A percentile compares a stretch with the other conserved stretches of the same genome.
phyloP scores from a whole-genome alignment of 2,329 filamentous ascomycete species.

The Madurella fahalii region DNA sequence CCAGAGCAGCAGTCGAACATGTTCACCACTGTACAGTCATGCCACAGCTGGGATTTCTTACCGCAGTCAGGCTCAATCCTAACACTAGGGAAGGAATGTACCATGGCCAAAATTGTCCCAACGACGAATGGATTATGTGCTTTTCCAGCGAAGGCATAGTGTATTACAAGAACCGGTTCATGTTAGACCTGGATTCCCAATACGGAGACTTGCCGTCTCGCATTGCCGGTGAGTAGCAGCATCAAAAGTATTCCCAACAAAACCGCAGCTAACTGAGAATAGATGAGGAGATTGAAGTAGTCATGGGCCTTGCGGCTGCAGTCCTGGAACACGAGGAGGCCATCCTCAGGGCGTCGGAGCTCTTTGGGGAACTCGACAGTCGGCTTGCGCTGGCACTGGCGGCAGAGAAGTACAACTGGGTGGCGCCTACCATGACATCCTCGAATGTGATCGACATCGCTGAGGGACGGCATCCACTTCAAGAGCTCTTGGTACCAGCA shows the following conservation, averaged over 20 bases:
- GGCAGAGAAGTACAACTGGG: constrained; percentile 69
- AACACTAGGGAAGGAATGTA: constrained; percentile 57
- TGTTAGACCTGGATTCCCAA: constrained; percentile 74
- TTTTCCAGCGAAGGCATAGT: constrained; percentile 67
- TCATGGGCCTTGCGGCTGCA: constrained; percentile 68
- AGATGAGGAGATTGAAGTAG: constrained; percentile 87
- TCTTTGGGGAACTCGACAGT: constrained; percentile 84
- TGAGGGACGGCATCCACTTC: constrained; percentile 79
- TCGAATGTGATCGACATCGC: constrained; percentile 69
- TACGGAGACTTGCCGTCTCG: constrained; percentile 81
- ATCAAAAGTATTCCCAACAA: background rate
- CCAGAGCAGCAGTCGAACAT: constrained; percentile 51
- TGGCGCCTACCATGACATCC: constrained; percentile 63
- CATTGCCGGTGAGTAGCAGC: constrained; percentile 64
- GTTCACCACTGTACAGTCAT: constrained; percentile 80
- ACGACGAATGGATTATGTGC: constrained; percentile 69
- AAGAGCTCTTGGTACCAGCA: constrained; percentile 74
- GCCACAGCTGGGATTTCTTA: constrained; percentile 86
- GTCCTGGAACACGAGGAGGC: constrained; percentile 65
- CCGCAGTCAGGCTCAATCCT: constrained; percentile 63
- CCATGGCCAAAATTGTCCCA: constrained; percentile 52
- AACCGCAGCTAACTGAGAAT: constrained; percentile 10
- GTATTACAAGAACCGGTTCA: constrained; percentile 83
- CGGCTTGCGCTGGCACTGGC: constrained; percentile 75
- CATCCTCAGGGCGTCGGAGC: constrained; percentile 66